A percentile compares a stretch with the other conserved stretches of the same genome.
Evolutionary conservation across 2,329 filamentous ascomycete genomes (phyloP).

Genomic region (Sarocladiaceae sp.): DNA sequence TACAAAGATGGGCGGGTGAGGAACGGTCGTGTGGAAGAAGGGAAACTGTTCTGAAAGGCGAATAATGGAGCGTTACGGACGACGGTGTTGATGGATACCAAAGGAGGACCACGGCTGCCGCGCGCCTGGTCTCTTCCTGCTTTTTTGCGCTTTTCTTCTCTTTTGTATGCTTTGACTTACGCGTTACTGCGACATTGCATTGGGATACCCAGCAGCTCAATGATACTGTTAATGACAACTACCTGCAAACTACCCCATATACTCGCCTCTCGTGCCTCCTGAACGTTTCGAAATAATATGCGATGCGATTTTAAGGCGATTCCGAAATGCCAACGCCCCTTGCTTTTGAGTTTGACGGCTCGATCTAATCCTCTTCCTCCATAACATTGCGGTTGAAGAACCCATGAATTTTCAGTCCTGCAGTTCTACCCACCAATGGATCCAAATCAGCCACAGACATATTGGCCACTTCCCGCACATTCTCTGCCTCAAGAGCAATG

Average conservation of each 20-base stretch:
- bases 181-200: conserved; percentile 15
- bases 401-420: conserved; percentile 67
- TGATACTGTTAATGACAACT: conserved; percentile 2
- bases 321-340: too few species aligned
- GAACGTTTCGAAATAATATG: too few species aligned
- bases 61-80: neutral
- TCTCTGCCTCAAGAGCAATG: conserved; percentile 69
- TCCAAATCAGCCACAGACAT: conserved; percentile 72
- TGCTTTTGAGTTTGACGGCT: too few species aligned
- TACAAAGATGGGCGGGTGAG: neutral
- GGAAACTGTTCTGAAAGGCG: neutral
- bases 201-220: conserved; percentile 21
- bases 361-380: conserved; percentile 43
- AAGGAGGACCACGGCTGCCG: neutral
- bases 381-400: conserved; percentile 73
- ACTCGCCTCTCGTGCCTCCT: neutral
- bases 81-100: conserved; percentile 10
- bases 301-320: too few species aligned
- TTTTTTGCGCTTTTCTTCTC: conserved; percentile 10
- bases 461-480: conserved; percentile 78
- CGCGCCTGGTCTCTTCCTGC: neutral
- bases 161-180: conserved; percentile 13
- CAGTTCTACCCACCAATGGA: conserved; percentile 71
- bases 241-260: neutral
- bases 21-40: neutral